phyloP scores from a whole-genome alignment of 2,329 filamentous ascomycete species.

The Aspergillus latus region DNA sequence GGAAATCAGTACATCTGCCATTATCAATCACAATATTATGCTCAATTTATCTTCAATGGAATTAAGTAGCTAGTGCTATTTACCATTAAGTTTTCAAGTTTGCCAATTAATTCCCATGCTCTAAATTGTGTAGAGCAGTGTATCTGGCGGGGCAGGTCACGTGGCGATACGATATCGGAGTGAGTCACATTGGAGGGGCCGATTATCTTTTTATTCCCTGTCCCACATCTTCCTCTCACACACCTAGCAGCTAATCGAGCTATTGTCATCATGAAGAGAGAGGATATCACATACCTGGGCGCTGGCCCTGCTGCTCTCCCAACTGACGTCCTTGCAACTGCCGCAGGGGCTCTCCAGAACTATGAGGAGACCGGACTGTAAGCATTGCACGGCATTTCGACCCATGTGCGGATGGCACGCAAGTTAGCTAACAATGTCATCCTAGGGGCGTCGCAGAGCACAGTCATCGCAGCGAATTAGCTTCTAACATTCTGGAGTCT shows the following conservation, averaged over 20 bases:
- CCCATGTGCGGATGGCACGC: not conserved
- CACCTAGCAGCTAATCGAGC: not conserved
- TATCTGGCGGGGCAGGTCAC: not conserved
- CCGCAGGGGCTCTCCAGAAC: slow-evolving; percentile 75
- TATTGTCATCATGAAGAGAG: slow-evolving; percentile 58
- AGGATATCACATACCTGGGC: slow-evolving; percentile 81
- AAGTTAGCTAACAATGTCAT: slow-evolving; percentile 6
- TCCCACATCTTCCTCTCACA: not conserved
- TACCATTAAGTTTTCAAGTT: too few species aligned
- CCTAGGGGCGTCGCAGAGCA: slow-evolving; percentile 78
- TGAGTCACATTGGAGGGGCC: slow-evolving; percentile 13
- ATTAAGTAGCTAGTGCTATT: too few species aligned
- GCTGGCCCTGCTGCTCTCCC: slow-evolving; percentile 87
- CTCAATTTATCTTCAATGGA: too few species aligned
- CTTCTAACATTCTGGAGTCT: slow-evolving; percentile 74
- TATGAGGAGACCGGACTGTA: slow-evolving; percentile 73
- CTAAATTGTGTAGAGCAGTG: not conserved
- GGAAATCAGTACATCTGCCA: too few species aligned
- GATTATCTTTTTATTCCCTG: not conserved
- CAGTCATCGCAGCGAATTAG: slow-evolving; percentile 79
- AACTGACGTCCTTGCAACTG: slow-evolving; percentile 74
- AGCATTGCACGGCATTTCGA: slow-evolving; percentile 5
- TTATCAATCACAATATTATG: too few species aligned
- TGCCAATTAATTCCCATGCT: too few species aligned
- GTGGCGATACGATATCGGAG: slow-evolving; percentile 8